A percentile compares a stretch with the other conserved stretches of the same genome.
These are phyloP conservation scores for Coemansia sp. DNA, from an alignment of 192 early-diverging fungal species.

Conservation along the genomic window DNA sequence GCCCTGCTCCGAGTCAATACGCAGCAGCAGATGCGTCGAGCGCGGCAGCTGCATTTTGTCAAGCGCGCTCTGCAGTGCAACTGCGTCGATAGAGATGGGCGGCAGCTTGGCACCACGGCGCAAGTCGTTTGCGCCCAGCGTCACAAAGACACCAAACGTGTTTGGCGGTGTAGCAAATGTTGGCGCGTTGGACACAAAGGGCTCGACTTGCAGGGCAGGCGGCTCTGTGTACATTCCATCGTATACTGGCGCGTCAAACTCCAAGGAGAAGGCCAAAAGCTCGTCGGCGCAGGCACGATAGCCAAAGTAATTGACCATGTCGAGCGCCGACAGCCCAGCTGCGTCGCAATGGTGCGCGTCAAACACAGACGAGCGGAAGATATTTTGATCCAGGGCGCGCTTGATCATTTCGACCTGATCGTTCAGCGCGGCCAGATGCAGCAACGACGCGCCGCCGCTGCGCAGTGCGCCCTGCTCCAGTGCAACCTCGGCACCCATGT, in stretches of 20 bases:
- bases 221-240: conserved; percentile 9
- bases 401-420: conserved; percentile 23
- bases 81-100: conserved; percentile 29
- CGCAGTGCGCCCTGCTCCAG: conserved; percentile 19
- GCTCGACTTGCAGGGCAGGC: conserved; percentile 22
- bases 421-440: conserved; percentile 50
- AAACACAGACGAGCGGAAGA: conserved; percentile 18
- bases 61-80: conserved; percentile 31
- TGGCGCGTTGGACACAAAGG: neutral
- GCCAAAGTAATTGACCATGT: conserved; percentile 48
- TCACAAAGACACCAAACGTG: conserved; percentile 31
- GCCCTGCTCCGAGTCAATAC: conserved; percentile 42
- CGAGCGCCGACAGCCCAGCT: conserved; percentile 38
- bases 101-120: conserved; percentile 21
- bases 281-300: conserved; percentile 43
- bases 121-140: conserved; percentile 46
- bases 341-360: conserved; percentile 26
- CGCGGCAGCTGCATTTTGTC: conserved; percentile 40
- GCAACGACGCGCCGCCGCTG: conserved; percentile 25
- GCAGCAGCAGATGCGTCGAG: conserved; percentile 49
- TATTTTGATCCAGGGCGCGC: conserved; percentile 20
- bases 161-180: conserved; percentile 15
- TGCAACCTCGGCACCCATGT: conserved; percentile 20
- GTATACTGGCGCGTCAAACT: conserved; percentile 17
- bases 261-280: conserved; percentile 17